These are phyloP conservation scores for Vishniacozyma victoriae DNA, from an alignment of 768 basidiomycete genomes.

Conservation along the genomic window DNA sequence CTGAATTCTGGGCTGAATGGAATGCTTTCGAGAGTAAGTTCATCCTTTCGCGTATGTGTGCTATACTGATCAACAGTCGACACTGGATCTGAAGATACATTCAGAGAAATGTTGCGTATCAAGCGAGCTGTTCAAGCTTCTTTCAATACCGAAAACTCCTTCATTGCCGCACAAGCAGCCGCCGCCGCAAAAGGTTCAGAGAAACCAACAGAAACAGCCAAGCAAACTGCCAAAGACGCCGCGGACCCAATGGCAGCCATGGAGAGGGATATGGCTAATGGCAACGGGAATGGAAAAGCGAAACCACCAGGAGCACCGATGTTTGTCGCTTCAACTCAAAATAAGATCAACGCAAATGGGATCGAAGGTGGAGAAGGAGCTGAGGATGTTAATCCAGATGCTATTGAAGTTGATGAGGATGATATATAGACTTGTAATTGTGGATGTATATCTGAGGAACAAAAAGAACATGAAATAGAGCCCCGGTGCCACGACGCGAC, in stretches of 20 bases:
- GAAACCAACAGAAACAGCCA: conserved; percentile 51
- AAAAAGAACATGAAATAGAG: too few relatives aligned
- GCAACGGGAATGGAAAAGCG: conserved; percentile 4
- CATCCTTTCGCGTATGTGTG: background rate
- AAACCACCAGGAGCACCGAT: conserved; percentile 21
- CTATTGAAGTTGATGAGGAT: conserved; percentile 47
- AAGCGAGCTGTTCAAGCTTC: conserved; percentile 97
- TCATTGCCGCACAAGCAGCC: conserved; percentile 82
- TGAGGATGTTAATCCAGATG: conserved; percentile 48
- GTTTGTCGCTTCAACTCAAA: conserved; percentile 39
- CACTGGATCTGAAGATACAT: conserved; percentile 97
- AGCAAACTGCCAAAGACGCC: conserved; percentile 45
- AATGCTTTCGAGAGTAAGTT: conserved; percentile 76
- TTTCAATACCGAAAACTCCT: conserved; percentile 84
- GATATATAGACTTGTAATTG: conserved; percentile 28
- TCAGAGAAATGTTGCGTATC: conserved; percentile 67
- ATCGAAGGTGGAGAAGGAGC: conserved; percentile 57
- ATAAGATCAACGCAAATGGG: conserved; percentile 29
- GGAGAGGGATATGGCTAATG: conserved; percentile 30
- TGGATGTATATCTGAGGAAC: too few relatives aligned
- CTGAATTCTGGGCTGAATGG: conserved; percentile 96
- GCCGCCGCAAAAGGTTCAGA: conserved; percentile 59
- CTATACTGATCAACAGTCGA: conserved; percentile 55
- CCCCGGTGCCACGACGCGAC: too few relatives aligned
- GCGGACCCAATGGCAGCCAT: conserved; percentile 78